Evolutionary conservation across 768 basidiomycete species (phyloP).

Genomic region (Terana coerulea): DNA sequence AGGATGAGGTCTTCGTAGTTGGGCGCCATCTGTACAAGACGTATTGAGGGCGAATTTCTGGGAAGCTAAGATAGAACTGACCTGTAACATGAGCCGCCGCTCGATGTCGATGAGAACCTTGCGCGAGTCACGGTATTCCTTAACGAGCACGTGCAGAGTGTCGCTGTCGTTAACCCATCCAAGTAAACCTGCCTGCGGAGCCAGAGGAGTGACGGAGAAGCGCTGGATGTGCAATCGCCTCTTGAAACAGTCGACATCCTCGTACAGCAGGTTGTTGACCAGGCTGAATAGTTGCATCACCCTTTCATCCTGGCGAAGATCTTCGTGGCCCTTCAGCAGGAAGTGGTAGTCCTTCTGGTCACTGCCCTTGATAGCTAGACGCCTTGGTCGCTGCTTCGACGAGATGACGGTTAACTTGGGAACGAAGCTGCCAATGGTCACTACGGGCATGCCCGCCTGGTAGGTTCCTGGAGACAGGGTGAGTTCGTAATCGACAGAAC

Average conservation of each 20-base stretch:
- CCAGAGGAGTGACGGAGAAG: constrained; percentile 90
- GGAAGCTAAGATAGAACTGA: no score
- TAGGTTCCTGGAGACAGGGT: constrained; percentile 66
- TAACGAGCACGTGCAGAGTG: constrained; percentile 92
- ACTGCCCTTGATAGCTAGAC: constrained; percentile 80
- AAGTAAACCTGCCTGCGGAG: constrained; percentile 90
- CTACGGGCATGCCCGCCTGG: constrained; percentile 78
- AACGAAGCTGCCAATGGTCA: constrained; percentile 80
- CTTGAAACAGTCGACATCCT: constrained; percentile 95
- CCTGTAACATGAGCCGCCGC: constrained; percentile 98
- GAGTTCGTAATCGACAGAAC: background rate
- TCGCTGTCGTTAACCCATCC: constrained; percentile 97
- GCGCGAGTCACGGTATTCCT: constrained; percentile 92
- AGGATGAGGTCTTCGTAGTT: constrained; percentile 94
- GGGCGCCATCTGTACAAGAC: constrained; percentile 99
- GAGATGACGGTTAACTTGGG: constrained; percentile 91
- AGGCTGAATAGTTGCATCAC: constrained; percentile 99
- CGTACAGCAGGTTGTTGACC: constrained; percentile 89
- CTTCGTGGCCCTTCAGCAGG: constrained; percentile 94
- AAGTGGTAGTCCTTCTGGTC: constrained; percentile 95
- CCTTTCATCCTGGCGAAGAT: constrained; percentile 96
- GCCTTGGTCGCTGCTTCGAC: constrained; percentile 94
- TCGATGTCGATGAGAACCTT: constrained; percentile 98
- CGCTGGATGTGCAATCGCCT: constrained; percentile 92
- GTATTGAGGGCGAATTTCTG: no score